Percentiles rank a stretch among this genome's conserved stretches.
Evolutionary conservation across 768 basidiomycete genomes (phyloP).

Genomic region (Pleurotus giganteus): DNA sequence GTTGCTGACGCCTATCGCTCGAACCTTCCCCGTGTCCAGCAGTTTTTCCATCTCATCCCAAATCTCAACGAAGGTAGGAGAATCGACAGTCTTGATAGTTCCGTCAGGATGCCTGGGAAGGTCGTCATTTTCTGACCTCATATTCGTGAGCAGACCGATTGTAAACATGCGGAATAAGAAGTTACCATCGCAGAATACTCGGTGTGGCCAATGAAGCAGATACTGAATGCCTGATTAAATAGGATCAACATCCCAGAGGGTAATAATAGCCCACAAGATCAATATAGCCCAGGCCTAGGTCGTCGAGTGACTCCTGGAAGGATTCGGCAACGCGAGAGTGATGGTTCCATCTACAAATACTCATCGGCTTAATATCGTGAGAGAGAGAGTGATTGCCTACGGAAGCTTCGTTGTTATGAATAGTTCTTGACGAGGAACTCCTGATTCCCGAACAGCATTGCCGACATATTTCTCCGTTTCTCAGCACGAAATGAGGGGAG

Average conservation of each 20-base stretch:
- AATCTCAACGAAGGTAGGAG: slow-evolving; percentile 36
- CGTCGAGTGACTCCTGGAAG: slow-evolving; percentile 38
- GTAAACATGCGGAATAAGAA: not conserved
- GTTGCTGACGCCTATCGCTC: slow-evolving; percentile 58
- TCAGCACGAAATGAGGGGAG: slow-evolving; percentile 2
- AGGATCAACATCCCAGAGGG: too few relatives aligned
- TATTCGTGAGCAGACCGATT: not conserved
- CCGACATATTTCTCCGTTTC: slow-evolving; percentile 43
- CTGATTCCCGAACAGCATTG: slow-evolving; percentile 42
- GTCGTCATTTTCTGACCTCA: slow-evolving; percentile 17
- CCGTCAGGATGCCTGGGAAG: slow-evolving; percentile 32
- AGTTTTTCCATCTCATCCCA: slow-evolving; percentile 54
- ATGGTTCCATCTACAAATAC: slow-evolving; percentile 31
- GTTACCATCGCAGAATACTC: slow-evolving; percentile 27
- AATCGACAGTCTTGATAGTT: slow-evolving; percentile 28
- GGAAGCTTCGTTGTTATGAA: slow-evolving; percentile 52
- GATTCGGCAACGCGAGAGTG: slow-evolving; percentile 34
- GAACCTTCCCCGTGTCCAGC: slow-evolving; percentile 42
- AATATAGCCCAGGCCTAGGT: slow-evolving; percentile 42
- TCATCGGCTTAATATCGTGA: not conserved
- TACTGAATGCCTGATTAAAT: slow-evolving; percentile 27
- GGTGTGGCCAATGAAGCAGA: slow-evolving; percentile 51
- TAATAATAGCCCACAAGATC: slow-evolving; percentile 34
- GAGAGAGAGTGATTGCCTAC: too few relatives aligned
- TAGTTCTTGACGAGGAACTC: slow-evolving; percentile 44